phyloP scores from a whole-genome alignment of 228 moss, liverwort and hornwort species.

The Sphagnum fallax region DNA sequence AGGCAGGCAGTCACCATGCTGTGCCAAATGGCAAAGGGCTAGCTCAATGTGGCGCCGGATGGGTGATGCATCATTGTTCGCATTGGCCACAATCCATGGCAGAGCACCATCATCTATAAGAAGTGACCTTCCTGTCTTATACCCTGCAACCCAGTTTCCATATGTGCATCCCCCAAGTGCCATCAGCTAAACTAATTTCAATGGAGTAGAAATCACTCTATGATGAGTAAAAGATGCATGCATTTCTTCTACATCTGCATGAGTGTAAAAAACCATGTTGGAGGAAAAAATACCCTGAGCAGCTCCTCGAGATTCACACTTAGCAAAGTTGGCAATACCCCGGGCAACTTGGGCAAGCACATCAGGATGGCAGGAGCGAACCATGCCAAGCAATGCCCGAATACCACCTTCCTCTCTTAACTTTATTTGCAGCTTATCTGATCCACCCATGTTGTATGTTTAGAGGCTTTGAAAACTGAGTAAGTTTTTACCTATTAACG shows the following conservation, averaged over 20 bases:
- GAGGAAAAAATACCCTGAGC: slow-evolving; percentile 56
- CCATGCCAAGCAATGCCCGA: slow-evolving; percentile 92
- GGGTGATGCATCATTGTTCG: slow-evolving; percentile 93
- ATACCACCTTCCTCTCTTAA: slow-evolving; percentile 96
- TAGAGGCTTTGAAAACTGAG: not conserved
- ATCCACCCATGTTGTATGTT: not conserved
- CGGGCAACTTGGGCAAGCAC: slow-evolving; percentile 74
- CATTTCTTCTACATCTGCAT: not conserved
- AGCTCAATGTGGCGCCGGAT: slow-evolving; percentile 95
- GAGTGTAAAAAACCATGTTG: not conserved
- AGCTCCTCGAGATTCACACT: slow-evolving; percentile 96
- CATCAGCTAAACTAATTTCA: not conserved
- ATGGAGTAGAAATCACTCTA: not conserved
- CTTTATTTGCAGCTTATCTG: slow-evolving; percentile 93
- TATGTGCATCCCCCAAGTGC: not conserved
- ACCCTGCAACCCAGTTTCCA: slow-evolving; percentile 37
- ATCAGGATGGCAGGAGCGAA: slow-evolving; percentile 89
- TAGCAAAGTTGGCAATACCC: slow-evolving; percentile 94
- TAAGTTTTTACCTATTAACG: not conserved
- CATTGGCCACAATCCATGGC: slow-evolving; percentile 99
- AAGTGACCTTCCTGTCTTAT: slow-evolving; percentile 82
- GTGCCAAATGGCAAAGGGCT: slow-evolving; percentile 91
- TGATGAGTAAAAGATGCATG: not conserved
- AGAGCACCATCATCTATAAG: slow-evolving; percentile 95
- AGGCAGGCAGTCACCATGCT: slow-evolving; percentile 55